Conservation (phyloP, 805 yeast species). For the Candida quercuum region DNA sequence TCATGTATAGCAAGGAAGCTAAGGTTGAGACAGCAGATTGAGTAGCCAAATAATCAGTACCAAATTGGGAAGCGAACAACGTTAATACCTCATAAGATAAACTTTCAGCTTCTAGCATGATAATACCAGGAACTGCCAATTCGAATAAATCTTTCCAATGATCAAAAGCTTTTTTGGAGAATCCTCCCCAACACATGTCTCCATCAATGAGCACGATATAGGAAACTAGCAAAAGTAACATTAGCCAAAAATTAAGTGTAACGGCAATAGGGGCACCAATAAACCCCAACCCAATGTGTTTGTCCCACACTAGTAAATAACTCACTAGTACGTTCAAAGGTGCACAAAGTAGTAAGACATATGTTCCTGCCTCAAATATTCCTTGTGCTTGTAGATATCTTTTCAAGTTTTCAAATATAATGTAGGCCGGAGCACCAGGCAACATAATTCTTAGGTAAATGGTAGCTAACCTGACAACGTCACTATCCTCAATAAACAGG, state of each 20-base stretch:
- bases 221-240: slow-evolving; percentile 45
- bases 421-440: slow-evolving; percentile 74
- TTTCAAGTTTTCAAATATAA: slow-evolving; percentile 76
- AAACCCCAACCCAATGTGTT: slow-evolving; percentile 59
- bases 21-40: slow-evolving; percentile 68
- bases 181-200: slow-evolving; percentile 31
- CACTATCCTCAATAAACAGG: slow-evolving; percentile 45
- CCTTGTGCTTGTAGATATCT: slow-evolving; percentile 83
- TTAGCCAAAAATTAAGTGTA: slow-evolving; percentile 58
- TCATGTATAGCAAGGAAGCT: slow-evolving; percentile 59
- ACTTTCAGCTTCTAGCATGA: slow-evolving; percentile 76
- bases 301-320: slow-evolving; percentile 60
- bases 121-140: slow-evolving; percentile 68
- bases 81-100: slow-evolving; percentile 71
- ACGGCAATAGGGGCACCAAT: slow-evolving; percentile 75
- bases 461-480: slow-evolving; percentile 52
- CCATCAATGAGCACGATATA: slow-evolving; percentile 47
- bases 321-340: slow-evolving; percentile 61
- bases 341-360: slow-evolving; percentile 54
- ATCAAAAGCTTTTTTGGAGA: slow-evolving; percentile 14
- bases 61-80: slow-evolving; percentile 62
- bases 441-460: slow-evolving; percentile 50
- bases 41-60: slow-evolving; percentile 65
- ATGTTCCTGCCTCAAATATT: slow-evolving; percentile 79
- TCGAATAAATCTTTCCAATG: slow-evolving; percentile 56